A percentile compares a stretch with the other conserved stretches of the same genome.
Evolutionary conservation across 345 rosid genomes (phyloP).

Genomic region (Zanthoxylum bungeanum): DNA sequence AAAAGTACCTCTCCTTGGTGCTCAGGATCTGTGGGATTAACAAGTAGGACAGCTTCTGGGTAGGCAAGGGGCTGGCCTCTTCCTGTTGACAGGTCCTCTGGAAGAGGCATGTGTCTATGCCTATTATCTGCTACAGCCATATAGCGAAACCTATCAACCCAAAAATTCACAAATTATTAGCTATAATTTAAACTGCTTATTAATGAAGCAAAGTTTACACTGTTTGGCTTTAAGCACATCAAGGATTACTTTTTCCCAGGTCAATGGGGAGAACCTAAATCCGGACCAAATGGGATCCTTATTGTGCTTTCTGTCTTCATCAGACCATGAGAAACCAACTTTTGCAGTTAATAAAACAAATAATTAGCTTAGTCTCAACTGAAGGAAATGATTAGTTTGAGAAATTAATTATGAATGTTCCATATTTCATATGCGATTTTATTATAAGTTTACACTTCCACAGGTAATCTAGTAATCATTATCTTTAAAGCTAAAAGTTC

Average conservation of each 20-base stretch:
- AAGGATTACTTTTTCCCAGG: background rate
- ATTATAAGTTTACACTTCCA: background rate
- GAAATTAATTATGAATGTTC: background rate
- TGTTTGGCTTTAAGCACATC: background rate
- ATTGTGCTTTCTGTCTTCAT: background rate
- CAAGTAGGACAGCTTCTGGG: slow-evolving; percentile 81
- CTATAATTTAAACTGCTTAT: background rate
- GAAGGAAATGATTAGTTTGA: background rate
- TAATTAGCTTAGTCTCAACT: background rate
- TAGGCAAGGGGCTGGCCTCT: slow-evolving; percentile 73
- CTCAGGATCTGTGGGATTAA: slow-evolving; percentile 63
- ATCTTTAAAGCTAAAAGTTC: no score
- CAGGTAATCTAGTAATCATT: background rate
- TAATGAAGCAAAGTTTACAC: background rate
- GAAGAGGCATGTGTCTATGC: slow-evolving; percentile 85
- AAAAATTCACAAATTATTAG: slow-evolving; percentile 7
- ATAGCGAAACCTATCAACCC: slow-evolving; percentile 67
- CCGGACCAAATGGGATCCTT: background rate
- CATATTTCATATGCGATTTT: background rate
- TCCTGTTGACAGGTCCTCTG: slow-evolving; percentile 63
- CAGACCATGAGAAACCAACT: background rate
- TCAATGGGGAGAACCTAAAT: background rate
- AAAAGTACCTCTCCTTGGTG: slow-evolving; percentile 68
- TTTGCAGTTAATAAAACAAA: background rate
- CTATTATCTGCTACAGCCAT: slow-evolving; percentile 90